Evolutionary conservation across 768 basidiomycete genomes (phyloP).

Genomic region (Naganishia vaughanmartiniae): DNA sequence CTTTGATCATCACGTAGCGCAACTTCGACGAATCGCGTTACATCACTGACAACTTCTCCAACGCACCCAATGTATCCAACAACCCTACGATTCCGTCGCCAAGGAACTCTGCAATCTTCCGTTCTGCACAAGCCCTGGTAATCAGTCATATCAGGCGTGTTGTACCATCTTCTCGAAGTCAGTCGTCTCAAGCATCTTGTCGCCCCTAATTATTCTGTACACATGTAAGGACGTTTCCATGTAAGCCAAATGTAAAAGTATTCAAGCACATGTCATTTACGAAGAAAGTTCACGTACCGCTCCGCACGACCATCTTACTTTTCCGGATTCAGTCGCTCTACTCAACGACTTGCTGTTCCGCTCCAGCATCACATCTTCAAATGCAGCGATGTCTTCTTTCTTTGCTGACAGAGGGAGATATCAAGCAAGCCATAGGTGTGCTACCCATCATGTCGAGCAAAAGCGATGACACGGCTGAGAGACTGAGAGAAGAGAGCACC

Average conservation of each 20-base stretch:
- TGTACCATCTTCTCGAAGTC: conserved; percentile 1
- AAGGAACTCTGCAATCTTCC: not conserved
- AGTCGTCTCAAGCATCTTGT: not conserved
- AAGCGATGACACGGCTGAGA: no score
- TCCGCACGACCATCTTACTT: no score
- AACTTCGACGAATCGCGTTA: not conserved
- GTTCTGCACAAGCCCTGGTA: conserved; percentile 1
- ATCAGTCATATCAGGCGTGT: not conserved
- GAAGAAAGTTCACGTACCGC: not conserved
- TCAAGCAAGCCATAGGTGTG: no score
- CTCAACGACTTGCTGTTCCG: no score
- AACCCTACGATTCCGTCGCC: not conserved
- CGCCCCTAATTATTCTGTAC: not conserved
- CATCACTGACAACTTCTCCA: not conserved
- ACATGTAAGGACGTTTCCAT: not conserved
- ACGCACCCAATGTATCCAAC: conserved; percentile 11
- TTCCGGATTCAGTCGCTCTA: no score
- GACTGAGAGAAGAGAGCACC: no score
- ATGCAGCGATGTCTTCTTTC: no score
- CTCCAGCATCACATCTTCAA: no score
- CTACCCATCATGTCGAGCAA: no score
- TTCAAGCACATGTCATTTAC: not conserved
- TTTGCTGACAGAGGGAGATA: no score
- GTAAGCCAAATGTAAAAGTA: conserved; percentile 3
- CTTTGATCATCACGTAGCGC: conserved; percentile 44